phyloP scores from a whole-genome alignment of 441 rosid species.

The Adansonia rubrostipa region DNA sequence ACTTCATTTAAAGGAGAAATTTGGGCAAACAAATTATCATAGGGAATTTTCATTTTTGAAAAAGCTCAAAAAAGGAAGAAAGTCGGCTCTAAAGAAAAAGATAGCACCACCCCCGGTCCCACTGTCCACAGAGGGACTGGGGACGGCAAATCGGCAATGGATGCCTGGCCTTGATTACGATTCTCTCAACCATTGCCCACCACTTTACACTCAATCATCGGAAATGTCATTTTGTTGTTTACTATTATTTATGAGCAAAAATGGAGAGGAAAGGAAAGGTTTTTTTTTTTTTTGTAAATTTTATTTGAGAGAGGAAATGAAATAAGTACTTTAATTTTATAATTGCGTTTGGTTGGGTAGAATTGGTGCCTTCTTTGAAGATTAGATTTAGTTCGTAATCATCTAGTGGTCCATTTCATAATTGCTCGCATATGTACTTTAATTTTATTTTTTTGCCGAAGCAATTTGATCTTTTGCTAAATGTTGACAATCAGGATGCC shows the following conservation, averaged over 20 bases:
- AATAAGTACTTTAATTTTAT: no score
- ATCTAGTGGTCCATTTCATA: slow-evolving; percentile 15
- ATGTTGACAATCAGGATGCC: slow-evolving; percentile 95
- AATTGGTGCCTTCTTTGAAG: slow-evolving; percentile 1
- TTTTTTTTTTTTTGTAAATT: no score
- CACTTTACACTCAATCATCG: neutral
- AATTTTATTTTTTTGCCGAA: slow-evolving; percentile 58
- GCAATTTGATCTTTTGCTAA: slow-evolving; percentile 91
- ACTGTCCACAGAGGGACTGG: no score
- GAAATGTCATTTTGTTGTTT: neutral
- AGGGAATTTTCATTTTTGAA: no score
- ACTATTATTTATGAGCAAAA: no score
- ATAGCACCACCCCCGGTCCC: no score
- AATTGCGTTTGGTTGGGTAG: slow-evolving; percentile 41
- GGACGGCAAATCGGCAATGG: neutral
- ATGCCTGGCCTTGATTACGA: neutral
- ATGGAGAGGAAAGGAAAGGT: no score
- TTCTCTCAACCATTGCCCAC: neutral
- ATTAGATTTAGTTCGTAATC: slow-evolving; percentile 14
- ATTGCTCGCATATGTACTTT: slow-evolving; percentile 26
- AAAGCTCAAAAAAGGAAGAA: no score
- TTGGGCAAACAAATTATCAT: no score
- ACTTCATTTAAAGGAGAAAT: no score
- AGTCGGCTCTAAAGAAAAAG: no score
- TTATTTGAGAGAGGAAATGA: no score